A percentile compares a stretch with the other conserved stretches of the same genome.
Evolutionary conservation across 768 basidiomycete genomes (phyloP).

Genomic region (Rhodosporidiobolus odoratus): DNA sequence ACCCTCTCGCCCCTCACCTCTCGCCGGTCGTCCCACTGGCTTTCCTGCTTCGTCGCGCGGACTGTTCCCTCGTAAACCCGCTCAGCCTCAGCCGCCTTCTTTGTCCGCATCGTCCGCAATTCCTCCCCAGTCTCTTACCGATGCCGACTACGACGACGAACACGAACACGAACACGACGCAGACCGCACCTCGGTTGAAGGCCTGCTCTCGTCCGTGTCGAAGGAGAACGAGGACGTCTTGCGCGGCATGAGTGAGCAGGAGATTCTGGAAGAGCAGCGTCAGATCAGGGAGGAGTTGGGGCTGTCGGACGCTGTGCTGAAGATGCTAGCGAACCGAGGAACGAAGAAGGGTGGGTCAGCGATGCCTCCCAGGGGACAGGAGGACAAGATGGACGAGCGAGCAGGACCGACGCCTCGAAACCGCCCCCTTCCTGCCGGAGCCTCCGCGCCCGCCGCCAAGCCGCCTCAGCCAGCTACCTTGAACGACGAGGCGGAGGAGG

Average conservation of each 20-base stretch:
- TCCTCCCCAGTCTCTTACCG: not conserved
- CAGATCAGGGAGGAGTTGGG: constrained; percentile 36
- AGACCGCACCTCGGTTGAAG: constrained; percentile 1
- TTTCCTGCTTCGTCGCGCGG: constrained; percentile 24
- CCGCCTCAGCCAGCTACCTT: not conserved
- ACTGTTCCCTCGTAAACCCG: constrained; percentile 11
- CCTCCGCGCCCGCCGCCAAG: not conserved
- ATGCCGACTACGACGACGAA: not conserved
- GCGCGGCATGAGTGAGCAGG: constrained; percentile 29
- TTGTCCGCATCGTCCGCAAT: not conserved
- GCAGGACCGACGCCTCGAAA: not conserved
- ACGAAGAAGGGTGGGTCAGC: not conserved
- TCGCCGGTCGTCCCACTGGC: not conserved
- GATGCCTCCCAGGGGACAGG: too few relatives aligned
- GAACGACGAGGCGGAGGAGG: constrained; percentile 44
- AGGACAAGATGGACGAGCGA: not conserved
- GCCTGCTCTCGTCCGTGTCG: constrained; percentile 13
- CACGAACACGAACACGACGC: not conserved
- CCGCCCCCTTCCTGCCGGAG: constrained; percentile 1
- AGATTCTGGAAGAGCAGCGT: constrained; percentile 39
- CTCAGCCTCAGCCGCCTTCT: not conserved
- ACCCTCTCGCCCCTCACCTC: not conserved
- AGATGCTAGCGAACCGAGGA: constrained; percentile 25
- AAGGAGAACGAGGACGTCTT: constrained; percentile 31
- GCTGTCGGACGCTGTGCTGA: constrained; percentile 14